Base-by-base conservation (phyloP, 2,329 filamentous ascomycete species). In the Phialemoniopsis sp. region DNA sequence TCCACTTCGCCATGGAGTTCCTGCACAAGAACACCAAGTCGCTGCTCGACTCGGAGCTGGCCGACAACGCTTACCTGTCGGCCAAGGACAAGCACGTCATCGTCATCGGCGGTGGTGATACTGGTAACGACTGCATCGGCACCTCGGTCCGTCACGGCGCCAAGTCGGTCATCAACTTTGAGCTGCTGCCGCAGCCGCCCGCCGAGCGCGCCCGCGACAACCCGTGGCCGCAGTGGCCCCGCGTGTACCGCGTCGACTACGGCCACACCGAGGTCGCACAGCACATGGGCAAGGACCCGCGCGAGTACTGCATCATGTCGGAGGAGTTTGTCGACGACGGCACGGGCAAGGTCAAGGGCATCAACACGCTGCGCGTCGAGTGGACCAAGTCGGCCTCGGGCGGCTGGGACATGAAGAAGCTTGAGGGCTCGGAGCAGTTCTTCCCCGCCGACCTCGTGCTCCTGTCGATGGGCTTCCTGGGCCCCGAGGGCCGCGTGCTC, bases 371-470 rank as follows among this genome's bases (percentile, higher is more conserved):
- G 43, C 89, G 91, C 39, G 90, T 97, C 32, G 90, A 96, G 63
- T 97, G 91, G 91, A 93, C 89, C 53, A 93, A 90, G 74, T 88
- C 82, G 39, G 76, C 87, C 19, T 83, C 80, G 45, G 90, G 90
- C 49, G 90, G 90, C 33, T 97, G 91, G 91, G 91, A 96, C 66
- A 96, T 97, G 89, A 95, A 95, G 78, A 91, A 95, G 64, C 76
- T 95, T 26, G 90, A 95, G 50, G 89, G 87, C 29, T 91, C 86
- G 45, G 87, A 95, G 70, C 82, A 96, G 60, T 94, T 94, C 76
- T 96, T 96, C 85, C 89, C 89, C 29, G 91, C 91, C 19, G 91
- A 97, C 57, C 79, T 97, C 31, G 90, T 97, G 33, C 79, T 96
- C 33, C 73, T 97, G 36, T 95, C 91, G 37, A 96, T 97, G 91